Conservation (phyloP, 352 stramenopile species). For the Blastocystis sp. region DNA sequence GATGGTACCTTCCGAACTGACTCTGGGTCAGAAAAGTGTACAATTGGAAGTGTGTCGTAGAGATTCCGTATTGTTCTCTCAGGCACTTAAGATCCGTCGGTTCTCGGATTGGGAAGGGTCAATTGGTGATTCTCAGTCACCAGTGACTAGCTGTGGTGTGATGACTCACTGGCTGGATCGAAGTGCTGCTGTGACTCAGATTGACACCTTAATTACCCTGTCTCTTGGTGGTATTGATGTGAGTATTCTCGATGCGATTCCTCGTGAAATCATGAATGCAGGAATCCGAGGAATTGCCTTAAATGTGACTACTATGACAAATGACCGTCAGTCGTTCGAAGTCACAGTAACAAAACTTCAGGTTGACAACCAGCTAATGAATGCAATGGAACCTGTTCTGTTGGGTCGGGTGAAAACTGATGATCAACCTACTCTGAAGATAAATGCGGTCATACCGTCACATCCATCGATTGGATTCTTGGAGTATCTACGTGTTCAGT, state of each 20-base stretch:
- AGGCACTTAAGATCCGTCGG: neutral
- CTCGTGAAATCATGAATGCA: slow-evolving; percentile 21
- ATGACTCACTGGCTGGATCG: neutral
- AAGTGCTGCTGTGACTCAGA: neutral
- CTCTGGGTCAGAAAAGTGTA: neutral
- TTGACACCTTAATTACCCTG: neutral
- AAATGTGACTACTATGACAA: neutral
- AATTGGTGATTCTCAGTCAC: neutral
- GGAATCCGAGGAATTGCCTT: neutral
- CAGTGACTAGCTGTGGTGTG: neutral
- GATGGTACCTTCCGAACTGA: neutral
- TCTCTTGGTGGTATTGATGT: neutral
- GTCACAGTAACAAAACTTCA: neutral
- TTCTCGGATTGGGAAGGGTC: neutral
- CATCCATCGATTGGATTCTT: slow-evolving; percentile 15
- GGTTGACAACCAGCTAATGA: slow-evolving; percentile 52
- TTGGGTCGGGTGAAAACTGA: neutral
- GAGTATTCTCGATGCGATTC: neutral
- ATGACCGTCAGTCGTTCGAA: neutral
- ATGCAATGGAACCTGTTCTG: slow-evolving; percentile 30
- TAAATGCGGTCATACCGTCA: neutral
- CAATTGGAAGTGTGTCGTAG: neutral
- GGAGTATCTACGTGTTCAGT: slow-evolving; percentile 20
- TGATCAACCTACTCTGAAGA: neutral
- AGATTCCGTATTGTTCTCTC: neutral